A percentile compares a stretch with the other conserved stretches of the same genome.
These are phyloP conservation scores for Aspergillus neotritici DNA, from an alignment of 2,329 filamentous ascomycete species.

Conservation along the genomic window DNA sequence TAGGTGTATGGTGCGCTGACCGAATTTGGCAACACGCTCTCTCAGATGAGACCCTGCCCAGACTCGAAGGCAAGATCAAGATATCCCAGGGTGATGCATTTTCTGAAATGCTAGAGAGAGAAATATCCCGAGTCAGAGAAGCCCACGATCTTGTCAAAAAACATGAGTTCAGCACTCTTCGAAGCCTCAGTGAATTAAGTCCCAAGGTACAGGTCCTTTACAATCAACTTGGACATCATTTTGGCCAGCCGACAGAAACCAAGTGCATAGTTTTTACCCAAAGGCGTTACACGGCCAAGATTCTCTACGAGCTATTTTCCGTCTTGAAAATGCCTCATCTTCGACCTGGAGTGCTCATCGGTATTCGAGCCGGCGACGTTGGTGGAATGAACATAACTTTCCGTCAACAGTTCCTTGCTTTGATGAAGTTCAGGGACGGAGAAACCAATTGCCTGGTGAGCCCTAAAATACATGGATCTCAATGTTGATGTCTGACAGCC, in stretches of 20 bases:
- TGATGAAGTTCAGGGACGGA: conserved; percentile 59
- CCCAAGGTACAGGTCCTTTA: conserved; percentile 65
- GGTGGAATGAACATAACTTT: conserved; percentile 62
- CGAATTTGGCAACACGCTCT: conserved; percentile 70
- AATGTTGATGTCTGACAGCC: conserved; percentile 5
- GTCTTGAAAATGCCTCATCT: conserved; percentile 55
- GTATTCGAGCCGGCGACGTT: conserved; percentile 47
- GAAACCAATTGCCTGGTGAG: conserved; percentile 51
- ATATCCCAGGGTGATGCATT: conserved; percentile 1
- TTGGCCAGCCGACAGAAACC: conserved; percentile 51
- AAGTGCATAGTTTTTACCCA: conserved; percentile 87
- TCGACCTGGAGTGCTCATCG: conserved; percentile 59
- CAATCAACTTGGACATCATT: conserved; percentile 57
- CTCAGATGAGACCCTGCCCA: conserved; percentile 55
- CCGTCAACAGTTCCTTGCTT: conserved; percentile 65
- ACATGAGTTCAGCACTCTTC: conserved; percentile 43
- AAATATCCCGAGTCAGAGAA: conserved; percentile 53
- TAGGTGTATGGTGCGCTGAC: conserved; percentile 83
- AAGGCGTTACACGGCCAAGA: conserved; percentile 67
- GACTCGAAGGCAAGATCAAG: conserved; percentile 50
- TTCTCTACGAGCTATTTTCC: conserved; percentile 64
- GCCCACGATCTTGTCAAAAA: conserved; percentile 53
- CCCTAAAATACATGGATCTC: conserved; percentile 3
- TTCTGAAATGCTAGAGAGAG: conserved; percentile 45
- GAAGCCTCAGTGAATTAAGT: conserved; percentile 51